These are phyloP conservation scores for Euphorbia lathyris DNA, from an alignment of 345 rosid species.

Conservation along the genomic window DNA sequence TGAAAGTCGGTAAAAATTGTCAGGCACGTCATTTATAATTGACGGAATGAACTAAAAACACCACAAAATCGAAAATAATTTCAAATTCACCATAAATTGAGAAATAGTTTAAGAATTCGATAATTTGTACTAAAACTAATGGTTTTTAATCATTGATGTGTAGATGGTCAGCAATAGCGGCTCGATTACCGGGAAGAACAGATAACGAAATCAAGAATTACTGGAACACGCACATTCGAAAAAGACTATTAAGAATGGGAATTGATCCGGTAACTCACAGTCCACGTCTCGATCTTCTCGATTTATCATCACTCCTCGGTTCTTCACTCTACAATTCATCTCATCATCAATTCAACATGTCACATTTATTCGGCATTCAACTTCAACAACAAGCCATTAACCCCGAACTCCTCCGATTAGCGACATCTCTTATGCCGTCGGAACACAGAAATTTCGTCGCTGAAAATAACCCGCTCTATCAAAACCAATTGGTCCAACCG, in stretches of 20 bases:
- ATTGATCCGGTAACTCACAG: constrained; percentile 30
- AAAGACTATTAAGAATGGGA: constrained; percentile 24
- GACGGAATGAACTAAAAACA: too few relatives aligned
- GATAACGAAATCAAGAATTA: constrained; percentile 32
- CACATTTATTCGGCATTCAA: constrained; percentile 17
- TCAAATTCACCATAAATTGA: too few relatives aligned
- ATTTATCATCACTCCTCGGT: constrained; percentile 19
- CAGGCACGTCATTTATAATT: too few relatives aligned
- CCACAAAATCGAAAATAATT: too few relatives aligned
- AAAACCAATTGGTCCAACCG: constrained; percentile 27
- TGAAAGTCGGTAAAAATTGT: too few relatives aligned
- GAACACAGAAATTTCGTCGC: constrained; percentile 20
- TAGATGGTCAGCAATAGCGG: constrained; percentile 32
- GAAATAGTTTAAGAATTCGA: too few relatives aligned
- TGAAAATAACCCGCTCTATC: constrained; percentile 37
- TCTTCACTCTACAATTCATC: constrained; percentile 18
- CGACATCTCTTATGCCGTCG: constrained; percentile 39
- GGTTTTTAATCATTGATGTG: neutral
- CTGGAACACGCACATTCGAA: constrained; percentile 33
- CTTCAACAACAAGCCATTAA: constrained; percentile 8
- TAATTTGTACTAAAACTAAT: neutral
- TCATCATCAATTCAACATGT: constrained; percentile 10
- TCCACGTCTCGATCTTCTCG: constrained; percentile 27
- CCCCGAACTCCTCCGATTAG: constrained; percentile 42
- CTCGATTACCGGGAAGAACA: constrained; percentile 27